A percentile compares a stretch with the other conserved stretches of the same genome.
Conservation (phyloP, 129 eudicot genomes). For the Calendula officinalis region DNA sequence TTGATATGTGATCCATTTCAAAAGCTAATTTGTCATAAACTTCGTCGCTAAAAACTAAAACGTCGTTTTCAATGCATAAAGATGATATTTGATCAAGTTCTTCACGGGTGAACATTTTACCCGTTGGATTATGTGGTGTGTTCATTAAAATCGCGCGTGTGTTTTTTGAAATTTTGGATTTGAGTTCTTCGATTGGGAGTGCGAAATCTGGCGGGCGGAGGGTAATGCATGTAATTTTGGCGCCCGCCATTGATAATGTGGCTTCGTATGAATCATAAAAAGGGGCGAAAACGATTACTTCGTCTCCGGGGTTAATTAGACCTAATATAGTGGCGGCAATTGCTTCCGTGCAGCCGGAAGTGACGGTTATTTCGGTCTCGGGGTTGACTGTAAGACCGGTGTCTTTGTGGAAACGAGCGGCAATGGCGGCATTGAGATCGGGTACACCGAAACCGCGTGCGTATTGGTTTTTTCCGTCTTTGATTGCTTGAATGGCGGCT, state of each 20-base stretch:
- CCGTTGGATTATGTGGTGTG: constrained; percentile 97
- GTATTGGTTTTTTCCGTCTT: constrained; percentile 88
- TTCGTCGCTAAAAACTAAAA: constrained; percentile 83
- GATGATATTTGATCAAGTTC: constrained; percentile 70
- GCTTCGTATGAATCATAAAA: constrained; percentile 95
- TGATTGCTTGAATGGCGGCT: constrained; percentile 91
- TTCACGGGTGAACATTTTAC: constrained; percentile 80
- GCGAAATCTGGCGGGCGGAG: constrained; percentile 80
- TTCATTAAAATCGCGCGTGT: constrained; percentile 90
- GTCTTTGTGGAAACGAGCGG: constrained; percentile 81
- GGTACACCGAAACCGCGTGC: constrained; percentile 98
- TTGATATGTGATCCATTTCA: constrained; percentile 90
- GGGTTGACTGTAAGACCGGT: constrained; percentile 76
- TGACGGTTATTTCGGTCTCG: constrained; percentile 86
- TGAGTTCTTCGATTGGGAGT: constrained; percentile 70
- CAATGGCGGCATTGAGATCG: constrained; percentile 80
- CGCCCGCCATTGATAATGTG: constrained; percentile 96
- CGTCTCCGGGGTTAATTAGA: constrained; percentile 88
- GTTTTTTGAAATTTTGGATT: constrained; percentile 61
- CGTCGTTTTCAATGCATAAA: constrained; percentile 80
- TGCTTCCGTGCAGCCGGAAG: constrained; percentile 99
- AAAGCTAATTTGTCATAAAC: constrained; percentile 91
- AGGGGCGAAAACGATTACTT: constrained; percentile 89
- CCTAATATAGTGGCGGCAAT: constrained; percentile 96
- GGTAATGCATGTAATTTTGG: constrained; percentile 68